These are phyloP conservation scores for Arachis stenosperma DNA, from an alignment of 306 rosid genomes.

Conservation along the genomic window DNA sequence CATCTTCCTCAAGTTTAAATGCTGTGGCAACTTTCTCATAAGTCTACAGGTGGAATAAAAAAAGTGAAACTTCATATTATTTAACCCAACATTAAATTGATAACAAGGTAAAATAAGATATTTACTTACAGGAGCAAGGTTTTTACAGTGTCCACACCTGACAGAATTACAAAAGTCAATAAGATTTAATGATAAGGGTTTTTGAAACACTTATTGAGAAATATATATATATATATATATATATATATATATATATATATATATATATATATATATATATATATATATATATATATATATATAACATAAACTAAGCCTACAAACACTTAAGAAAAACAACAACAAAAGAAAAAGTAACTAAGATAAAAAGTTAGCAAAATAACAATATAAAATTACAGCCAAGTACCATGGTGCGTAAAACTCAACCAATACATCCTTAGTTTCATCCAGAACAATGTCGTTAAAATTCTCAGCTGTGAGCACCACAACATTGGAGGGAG, in stretches of 20 bases:
- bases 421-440: slow-evolving; percentile 92
- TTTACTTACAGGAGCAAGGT: slow-evolving; percentile 91
- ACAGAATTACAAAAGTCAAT: slow-evolving; percentile 33
- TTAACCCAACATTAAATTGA: slow-evolving; percentile 24
- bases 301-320: neutral
- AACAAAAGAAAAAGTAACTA: neutral
- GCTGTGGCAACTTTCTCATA: slow-evolving; percentile 91
- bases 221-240: no score
- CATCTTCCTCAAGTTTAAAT: slow-evolving; percentile 67
- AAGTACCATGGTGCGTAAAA: slow-evolving; percentile 98
- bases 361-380: slow-evolving; percentile 11
- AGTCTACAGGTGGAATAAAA: slow-evolving; percentile 48
- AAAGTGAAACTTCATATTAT: slow-evolving; percentile 29
- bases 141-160: slow-evolving; percentile 98
- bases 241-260: no score
- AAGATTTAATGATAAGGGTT: slow-evolving; percentile 32
- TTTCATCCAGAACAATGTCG: slow-evolving; percentile 76
- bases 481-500: slow-evolving; percentile 73
- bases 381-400: slow-evolving; percentile 1
- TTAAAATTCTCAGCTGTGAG: slow-evolving; percentile 70
- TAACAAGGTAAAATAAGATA: slow-evolving; percentile 26
- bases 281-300: neutral
- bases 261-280: no score
- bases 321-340: neutral
- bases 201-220: slow-evolving; percentile 1